phyloP scores from a whole-genome alignment of 2,329 filamentous ascomycete genomes.

The Calonectria multiphialidica region DNA sequence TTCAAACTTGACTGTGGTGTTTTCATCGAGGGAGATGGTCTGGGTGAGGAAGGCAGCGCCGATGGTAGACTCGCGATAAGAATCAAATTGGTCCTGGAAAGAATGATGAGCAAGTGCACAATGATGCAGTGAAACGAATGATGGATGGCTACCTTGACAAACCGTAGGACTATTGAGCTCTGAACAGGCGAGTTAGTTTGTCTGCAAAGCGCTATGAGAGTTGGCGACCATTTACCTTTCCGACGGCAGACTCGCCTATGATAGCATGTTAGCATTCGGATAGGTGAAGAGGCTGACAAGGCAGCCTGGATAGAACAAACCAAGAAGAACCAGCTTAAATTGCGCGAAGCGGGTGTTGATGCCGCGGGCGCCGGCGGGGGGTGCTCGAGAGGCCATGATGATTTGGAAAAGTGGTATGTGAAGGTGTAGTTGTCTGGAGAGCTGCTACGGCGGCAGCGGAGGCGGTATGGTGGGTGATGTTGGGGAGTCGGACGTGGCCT shows the following conservation, averaged over 20 bases:
- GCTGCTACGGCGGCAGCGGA: constrained; percentile 33
- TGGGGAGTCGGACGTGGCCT: constrained; percentile 44
- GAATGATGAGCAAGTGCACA: constrained; percentile 29
- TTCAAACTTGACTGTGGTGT: constrained; percentile 99
- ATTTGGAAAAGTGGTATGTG: constrained; percentile 40
- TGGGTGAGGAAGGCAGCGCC: constrained; percentile 99
- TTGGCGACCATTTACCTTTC: constrained; percentile 78
- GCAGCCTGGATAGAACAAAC: constrained; percentile 64
- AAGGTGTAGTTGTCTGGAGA: constrained; percentile 34
- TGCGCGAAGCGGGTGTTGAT: constrained; percentile 92
- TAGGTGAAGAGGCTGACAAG: constrained; percentile 10
- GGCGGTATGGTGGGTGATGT: constrained; percentile 38
- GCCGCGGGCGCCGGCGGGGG: constrained; percentile 69
- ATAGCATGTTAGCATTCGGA: constrained; percentile 51
- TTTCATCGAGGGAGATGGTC: constrained; percentile 97
- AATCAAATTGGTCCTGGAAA: constrained; percentile 94
- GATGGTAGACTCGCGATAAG: constrained; percentile 96
- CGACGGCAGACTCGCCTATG: constrained; percentile 95
- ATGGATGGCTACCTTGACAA: constrained; percentile 84
- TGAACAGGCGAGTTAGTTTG: constrained; percentile 53
- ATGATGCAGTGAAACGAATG: background rate
- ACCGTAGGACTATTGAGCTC: constrained; percentile 98
- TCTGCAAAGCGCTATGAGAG: constrained; percentile 1
- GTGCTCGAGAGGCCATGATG: constrained; percentile 88
- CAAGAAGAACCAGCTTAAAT: constrained; percentile 97